Percentiles rank a stretch among this genome's conserved stretches.
These are phyloP conservation scores for Colletotrichum plurivorum DNA, from an alignment of 2,329 filamentous ascomycete species.

Conservation along the genomic window DNA sequence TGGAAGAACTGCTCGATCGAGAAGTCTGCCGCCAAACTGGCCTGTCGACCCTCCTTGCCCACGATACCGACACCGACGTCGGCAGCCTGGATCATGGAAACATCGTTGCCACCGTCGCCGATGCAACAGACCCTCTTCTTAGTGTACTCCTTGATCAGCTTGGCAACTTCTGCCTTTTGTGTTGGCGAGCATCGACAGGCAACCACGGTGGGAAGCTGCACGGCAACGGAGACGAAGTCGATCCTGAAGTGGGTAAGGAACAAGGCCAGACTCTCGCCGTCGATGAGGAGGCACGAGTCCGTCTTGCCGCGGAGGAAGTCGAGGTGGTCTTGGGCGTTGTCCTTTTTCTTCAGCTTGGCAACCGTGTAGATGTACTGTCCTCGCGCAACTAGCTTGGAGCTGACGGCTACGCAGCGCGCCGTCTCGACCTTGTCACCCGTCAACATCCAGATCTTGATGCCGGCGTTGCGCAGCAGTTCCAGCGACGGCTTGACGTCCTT, in stretches of 20 bases:
- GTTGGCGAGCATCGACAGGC: conserved; percentile 97
- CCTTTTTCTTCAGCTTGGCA: conserved; percentile 85
- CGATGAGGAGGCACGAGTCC: conserved; percentile 90
- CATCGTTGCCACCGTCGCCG: conserved; percentile 97
- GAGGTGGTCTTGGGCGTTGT: conserved; percentile 88
- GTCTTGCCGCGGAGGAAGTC: conserved; percentile 91
- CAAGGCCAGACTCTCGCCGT: conserved; percentile 89
- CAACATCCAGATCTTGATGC: conserved; percentile 99
- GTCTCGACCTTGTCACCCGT: conserved; percentile 99
- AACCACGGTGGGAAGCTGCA: conserved; percentile 90
- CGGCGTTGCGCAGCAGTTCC: conserved; percentile 94
- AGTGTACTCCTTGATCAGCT: conserved; percentile 90
- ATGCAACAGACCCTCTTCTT: conserved; percentile 98
- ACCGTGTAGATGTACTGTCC: conserved; percentile 98
- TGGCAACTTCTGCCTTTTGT: conserved; percentile 95
- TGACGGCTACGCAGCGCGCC: conserved; percentile 94
- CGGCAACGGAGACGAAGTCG: conserved; percentile 90
- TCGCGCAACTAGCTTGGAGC: conserved; percentile 91
- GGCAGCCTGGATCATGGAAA: conserved; percentile 98
- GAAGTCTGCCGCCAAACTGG: conserved; percentile 95
- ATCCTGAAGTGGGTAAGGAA: conserved; percentile 86
- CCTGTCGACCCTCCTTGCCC: conserved; percentile 96
- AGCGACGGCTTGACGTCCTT: conserved; percentile 95
- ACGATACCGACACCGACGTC: conserved; percentile 98
- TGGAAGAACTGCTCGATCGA: conserved; percentile 96